Evolutionary conservation across 169 alveolate species (phyloP).

Genomic region (Plasmodium gaboni): DNA sequence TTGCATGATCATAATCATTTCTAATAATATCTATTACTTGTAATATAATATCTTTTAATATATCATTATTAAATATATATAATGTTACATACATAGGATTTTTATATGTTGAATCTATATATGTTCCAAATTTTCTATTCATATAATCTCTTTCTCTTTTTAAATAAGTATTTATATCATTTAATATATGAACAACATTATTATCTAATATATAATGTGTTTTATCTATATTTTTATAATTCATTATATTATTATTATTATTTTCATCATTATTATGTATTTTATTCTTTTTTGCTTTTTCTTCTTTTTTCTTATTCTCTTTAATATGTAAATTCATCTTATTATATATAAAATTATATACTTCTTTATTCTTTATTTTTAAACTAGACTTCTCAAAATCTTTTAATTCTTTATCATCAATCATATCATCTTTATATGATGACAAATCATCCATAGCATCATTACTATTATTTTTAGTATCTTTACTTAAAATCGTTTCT

Average conservation of each 20-base stretch:
- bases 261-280: neutral
- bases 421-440: neutral
- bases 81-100: conserved; percentile 71
- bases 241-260: neutral
- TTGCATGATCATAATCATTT: conserved; percentile 51
- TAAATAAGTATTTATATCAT: conserved; percentile 49
- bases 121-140: conserved; percentile 45
- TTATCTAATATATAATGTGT: conserved; percentile 52
- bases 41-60: conserved; percentile 43
- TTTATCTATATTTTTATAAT: conserved; percentile 4
- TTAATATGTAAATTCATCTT: conserved; percentile 22
- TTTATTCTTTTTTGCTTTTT: neutral
- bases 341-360: conserved; percentile 37
- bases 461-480: conserved; percentile 7
- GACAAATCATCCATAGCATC: neutral
- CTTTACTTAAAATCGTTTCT: conserved; percentile 38
- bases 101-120: conserved; percentile 63
- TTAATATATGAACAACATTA: conserved; percentile 41
- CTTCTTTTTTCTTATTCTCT: neutral
- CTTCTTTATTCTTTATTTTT: conserved; percentile 39
- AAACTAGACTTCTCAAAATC: conserved; percentile 8
- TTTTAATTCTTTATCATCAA: conserved; percentile 7
- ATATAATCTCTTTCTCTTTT: conserved; percentile 56
- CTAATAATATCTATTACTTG: conserved; percentile 45
- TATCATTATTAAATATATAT: conserved; percentile 39